Evolutionary conservation across 495 filamentous ascomycete genomes (phyloP).

Genomic region (Pyronema omphalodes): DNA sequence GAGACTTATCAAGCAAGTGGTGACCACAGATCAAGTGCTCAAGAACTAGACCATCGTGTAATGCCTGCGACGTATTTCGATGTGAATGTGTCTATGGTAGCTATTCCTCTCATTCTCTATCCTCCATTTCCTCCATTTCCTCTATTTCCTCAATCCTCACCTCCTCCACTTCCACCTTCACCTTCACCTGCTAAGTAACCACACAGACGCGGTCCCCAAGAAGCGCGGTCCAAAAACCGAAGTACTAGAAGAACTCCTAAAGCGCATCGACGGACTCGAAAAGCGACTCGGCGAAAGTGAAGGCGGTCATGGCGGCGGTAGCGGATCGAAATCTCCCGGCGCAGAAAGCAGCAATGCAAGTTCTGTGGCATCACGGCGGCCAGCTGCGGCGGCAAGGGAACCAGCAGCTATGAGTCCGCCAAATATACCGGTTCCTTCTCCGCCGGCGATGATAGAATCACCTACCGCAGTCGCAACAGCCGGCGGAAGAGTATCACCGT

Average conservation of each 20-base stretch:
- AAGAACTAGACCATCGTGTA: constrained; percentile 62
- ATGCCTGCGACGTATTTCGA: constrained; percentile 75
- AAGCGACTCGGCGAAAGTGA: constrained; percentile 50
- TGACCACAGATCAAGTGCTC: constrained; percentile 65
- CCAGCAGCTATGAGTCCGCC: neutral
- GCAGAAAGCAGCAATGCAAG: neutral
- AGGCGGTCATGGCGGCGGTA: neutral
- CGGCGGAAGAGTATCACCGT: too few relatives aligned
- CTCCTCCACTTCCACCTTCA: neutral
- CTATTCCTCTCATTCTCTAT: neutral
- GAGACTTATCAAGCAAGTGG: constrained; percentile 7
- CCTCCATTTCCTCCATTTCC: neutral
- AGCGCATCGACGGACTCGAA: constrained; percentile 67
- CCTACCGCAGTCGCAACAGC: neutral
- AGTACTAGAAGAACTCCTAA: constrained; percentile 64
- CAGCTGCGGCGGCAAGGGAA: neutral
- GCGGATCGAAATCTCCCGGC: neutral
- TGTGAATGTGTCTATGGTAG: constrained; percentile 76
- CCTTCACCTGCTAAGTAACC: constrained; percentile 12
- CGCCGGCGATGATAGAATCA: neutral
- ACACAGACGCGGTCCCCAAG: constrained; percentile 63
- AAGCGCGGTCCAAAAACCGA: constrained; percentile 80
- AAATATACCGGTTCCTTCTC: neutral
- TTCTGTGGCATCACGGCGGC: neutral
- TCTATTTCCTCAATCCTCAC: neutral